Conservation (phyloP, 2,329 filamentous ascomycete genomes). For the Fusarium hainanense region DNA sequence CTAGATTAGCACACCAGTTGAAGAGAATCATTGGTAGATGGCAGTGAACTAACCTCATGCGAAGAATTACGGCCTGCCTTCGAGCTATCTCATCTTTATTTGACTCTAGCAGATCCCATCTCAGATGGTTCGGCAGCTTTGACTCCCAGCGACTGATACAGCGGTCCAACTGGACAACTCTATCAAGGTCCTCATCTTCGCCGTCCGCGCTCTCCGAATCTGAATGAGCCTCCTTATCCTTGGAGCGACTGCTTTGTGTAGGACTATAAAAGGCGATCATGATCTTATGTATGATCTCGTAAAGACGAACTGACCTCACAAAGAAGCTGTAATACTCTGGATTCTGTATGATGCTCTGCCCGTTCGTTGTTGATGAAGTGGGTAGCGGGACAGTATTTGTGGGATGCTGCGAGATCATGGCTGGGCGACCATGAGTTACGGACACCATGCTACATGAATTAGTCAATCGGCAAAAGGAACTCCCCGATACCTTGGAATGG, state of each 20-base stretch:
- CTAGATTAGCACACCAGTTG: no score
- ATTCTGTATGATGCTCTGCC: not conserved
- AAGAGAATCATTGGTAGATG: no score
- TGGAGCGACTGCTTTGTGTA: conserved; percentile 4
- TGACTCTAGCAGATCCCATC: conserved; percentile 26
- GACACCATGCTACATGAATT: conserved; percentile 48
- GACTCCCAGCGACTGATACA: conserved; percentile 49
- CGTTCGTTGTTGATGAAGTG: not conserved
- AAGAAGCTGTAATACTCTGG: conserved; percentile 47
- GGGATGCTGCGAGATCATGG: conserved; percentile 49
- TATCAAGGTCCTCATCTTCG: conserved; percentile 46
- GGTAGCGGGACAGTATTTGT: conserved; percentile 47
- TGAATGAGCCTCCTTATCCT: not conserved
- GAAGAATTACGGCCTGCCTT: conserved; percentile 50
- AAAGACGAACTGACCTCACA: conserved; percentile 51
- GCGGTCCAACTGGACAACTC: conserved; percentile 49
- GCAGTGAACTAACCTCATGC: conserved; percentile 45
- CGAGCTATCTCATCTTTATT: conserved; percentile 43
- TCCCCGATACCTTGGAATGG: fast-evolving
- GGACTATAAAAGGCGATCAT: conserved; percentile 47
- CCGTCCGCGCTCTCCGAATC: conserved; percentile 8
- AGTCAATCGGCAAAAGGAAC: not conserved
- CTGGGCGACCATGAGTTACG: conserved; percentile 51
- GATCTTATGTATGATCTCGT: conserved; percentile 52
- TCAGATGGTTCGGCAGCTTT: conserved; percentile 44